Base-by-base conservation (phyloP, 2,329 filamentous ascomycete genomes). In the Ascosphaera aggregata region DNA sequence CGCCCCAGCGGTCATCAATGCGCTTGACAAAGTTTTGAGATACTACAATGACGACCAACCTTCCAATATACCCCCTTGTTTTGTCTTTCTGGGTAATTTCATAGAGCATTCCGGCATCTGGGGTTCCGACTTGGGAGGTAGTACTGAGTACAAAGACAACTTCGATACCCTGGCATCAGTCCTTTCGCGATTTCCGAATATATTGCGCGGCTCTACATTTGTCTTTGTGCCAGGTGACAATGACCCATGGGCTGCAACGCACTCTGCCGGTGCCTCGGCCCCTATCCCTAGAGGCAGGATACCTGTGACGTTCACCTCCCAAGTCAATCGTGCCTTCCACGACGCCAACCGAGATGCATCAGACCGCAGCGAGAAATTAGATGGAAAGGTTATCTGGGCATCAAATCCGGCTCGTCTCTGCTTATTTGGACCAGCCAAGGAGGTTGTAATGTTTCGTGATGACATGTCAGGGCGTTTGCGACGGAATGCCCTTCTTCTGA, bases 221-320 rank as follows among this genome's bases (percentile, higher is more conserved):
- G 65, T 93, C 22, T 93, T 98, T 51, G 79, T 95, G 0, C 89
- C 89, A 0, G 89, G 89, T 20, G 86, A 95, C 58, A 92, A 94
- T 53, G 89, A 98, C 54, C 85, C 81, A n/a, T 98, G 89, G 89
- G 72, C 77, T 3, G 92, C 82, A 1, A 70, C 84, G 2, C 93
- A 92, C 53, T 60, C 61, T 22, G 53, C 56, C 31, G 62, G 62
- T 18, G 60, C 60, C 37, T 54, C 59, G 4, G 64, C 57, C 50
- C 60, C 51, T 48, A 60, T 61, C 43, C 64, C 51, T 36, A 63
- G 47, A 48, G 62, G 47, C 45, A 59, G 68, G 0, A 69, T 98
- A 2, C 89, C 89, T 1, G 79, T 86, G 4, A 63, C 94, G 47
- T 98, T 98, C 58, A 95, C 86, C 0, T 86, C 76, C 22, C 69